Percentiles rank a stretch among this genome's conserved stretches.
Conservation (phyloP, 176 grass and related monocot species). For the Musa acuminata region DNA sequence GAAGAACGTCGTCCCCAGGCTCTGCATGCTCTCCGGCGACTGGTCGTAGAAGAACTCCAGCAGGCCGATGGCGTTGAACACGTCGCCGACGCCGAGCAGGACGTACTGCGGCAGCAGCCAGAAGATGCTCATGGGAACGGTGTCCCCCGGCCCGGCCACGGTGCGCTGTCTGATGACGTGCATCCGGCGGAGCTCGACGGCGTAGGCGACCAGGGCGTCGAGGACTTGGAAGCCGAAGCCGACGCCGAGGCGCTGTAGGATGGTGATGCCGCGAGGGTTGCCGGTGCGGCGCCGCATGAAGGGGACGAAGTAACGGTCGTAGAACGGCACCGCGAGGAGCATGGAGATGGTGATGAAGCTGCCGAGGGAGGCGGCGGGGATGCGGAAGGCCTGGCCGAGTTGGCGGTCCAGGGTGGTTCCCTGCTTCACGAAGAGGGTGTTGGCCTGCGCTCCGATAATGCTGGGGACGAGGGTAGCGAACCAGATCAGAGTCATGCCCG, state of each 20-base stretch:
- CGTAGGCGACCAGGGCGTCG: neutral
- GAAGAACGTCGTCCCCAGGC: slow-evolving; percentile 1
- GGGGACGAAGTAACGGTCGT: slow-evolving; percentile 1
- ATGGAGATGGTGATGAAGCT: slow-evolving; percentile 4
- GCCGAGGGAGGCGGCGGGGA: neutral
- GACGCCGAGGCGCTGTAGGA: neutral
- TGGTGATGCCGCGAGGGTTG: neutral
- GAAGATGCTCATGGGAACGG: slow-evolving; percentile 2
- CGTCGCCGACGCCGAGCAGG: slow-evolving; percentile 1
- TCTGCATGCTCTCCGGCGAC: slow-evolving; percentile 1
- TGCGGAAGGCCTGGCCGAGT: neutral
- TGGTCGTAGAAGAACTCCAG: slow-evolving; percentile 3
- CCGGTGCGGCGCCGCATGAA: neutral
- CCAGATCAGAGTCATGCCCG: neutral
- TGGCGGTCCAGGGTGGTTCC: slow-evolving; percentile 2
- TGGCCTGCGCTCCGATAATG: neutral
- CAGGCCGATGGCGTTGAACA: neutral
- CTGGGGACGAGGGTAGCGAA: slow-evolving; percentile 6
- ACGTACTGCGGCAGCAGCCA: slow-evolving; percentile 1
- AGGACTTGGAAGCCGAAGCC: neutral
- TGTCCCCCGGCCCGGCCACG: neutral
- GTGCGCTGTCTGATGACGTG: neutral
- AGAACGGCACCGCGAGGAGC: neutral
- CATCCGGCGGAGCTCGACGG: too few relatives aligned
- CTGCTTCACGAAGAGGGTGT: slow-evolving; percentile 14